Evolutionary conservation across 495 filamentous ascomycete species (phyloP), one percentile per base, ranked within the genome.

Genomic region (Aspergillus haitiensis): DNA sequence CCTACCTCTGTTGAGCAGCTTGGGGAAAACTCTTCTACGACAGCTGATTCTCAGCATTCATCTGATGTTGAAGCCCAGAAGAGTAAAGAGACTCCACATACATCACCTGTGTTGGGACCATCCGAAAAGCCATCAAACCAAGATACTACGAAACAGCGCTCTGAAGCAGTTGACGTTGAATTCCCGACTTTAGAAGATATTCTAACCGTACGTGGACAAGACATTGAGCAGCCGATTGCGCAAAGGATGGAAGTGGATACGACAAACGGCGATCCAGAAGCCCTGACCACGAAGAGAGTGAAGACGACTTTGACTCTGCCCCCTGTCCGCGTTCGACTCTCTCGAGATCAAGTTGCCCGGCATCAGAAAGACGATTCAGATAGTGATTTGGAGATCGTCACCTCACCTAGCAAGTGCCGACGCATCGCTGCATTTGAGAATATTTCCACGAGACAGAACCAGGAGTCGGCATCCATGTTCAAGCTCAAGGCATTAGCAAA

Each of bases 401-500:
- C 78, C 5, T 75, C 73, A 1, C 68, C 75, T 36, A 73, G 65
- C 13, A 78, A 78, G 58, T 70, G 67, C 49, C 71, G 75, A 31
- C 72, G 75, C 15, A 69, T 78, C 42, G 75, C 84, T 52, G 81
- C 89, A 31, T 93, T 96, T 64, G 84, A 92, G 63, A 84, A 85
- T 18, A 66, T 92, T 8, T 86, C 86, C 0, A 68, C 78, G 5
- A 80, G 77, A 48, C 79, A 81, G 55, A 63, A 76, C 33, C 78
- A 84, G 34, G 87, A 92, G 67, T 78, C 86, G 3, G 71, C 75
- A n/a, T 80, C 88, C 7, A 79, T 95, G 64, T 81, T 84, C 44
- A 81, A 78, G 16, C 78, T 94, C 12, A 87, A 88, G 52, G 82
- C 84, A 48, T 79, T 96, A 27, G 91, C 93, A 7, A 87, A 92